Evolutionary conservation across 2,329 filamentous ascomycete genomes (phyloP).

Genomic region (Nannizziopsis arthrosporioides): DNA sequence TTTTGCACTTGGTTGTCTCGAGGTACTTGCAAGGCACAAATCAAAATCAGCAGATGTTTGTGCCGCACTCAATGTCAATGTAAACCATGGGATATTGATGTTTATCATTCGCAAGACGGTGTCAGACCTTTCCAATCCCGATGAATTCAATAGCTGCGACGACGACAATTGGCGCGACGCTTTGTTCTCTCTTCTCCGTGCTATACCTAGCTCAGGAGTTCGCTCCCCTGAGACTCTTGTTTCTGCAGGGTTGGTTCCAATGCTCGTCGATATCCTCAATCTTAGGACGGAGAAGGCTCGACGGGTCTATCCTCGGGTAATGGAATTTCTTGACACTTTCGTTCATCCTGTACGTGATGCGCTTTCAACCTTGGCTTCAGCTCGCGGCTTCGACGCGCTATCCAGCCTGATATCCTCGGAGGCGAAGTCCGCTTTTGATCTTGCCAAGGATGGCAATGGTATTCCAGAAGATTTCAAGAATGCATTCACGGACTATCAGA

Average conservation of each 20-base stretch:
- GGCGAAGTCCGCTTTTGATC: slow-evolving; percentile 56
- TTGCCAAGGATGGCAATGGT: slow-evolving; percentile 57
- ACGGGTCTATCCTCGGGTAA: slow-evolving; percentile 68
- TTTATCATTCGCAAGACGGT: slow-evolving; percentile 88
- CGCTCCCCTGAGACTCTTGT: slow-evolving; percentile 75
- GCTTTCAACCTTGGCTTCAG: slow-evolving; percentile 68
- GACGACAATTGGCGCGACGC: slow-evolving; percentile 83
- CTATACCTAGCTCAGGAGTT: slow-evolving; percentile 58
- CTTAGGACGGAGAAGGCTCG: slow-evolving; percentile 72
- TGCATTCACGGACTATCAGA: slow-evolving; percentile 78
- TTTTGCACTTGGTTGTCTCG: slow-evolving; percentile 66
- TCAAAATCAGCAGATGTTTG: slow-evolving; percentile 69
- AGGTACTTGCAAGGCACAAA: slow-evolving; percentile 72
- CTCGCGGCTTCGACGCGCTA: slow-evolving; percentile 77
- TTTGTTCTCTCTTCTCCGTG: slow-evolving; percentile 75
- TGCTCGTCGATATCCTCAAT: slow-evolving; percentile 77
- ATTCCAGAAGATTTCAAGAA: slow-evolving; percentile 63
- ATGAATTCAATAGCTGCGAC: slow-evolving; percentile 49
- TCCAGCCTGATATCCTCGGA: slow-evolving; percentile 76
- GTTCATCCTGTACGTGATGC: slow-evolving; percentile 77
- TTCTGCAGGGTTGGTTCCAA: slow-evolving; percentile 75
- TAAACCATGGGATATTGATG: slow-evolving; percentile 89
- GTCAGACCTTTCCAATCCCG: slow-evolving; percentile 58
- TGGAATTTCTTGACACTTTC: slow-evolving; percentile 79
- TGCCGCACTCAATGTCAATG: slow-evolving; percentile 83